Base-by-base conservation (phyloP, 139 green algal genomes). In the Zygnema circumcarinatum region DNA sequence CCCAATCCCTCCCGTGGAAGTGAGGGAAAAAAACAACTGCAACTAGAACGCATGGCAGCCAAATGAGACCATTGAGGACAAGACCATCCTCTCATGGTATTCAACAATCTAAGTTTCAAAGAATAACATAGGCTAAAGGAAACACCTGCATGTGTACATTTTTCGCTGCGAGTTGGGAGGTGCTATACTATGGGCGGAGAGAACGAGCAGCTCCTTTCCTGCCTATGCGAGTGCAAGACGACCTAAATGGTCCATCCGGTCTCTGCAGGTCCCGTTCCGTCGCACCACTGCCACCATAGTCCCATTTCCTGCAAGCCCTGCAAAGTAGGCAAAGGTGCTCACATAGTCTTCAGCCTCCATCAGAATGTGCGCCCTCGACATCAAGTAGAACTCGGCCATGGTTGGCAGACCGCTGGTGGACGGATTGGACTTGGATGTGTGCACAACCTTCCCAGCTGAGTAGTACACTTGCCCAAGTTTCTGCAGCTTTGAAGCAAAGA, bases 271-370 rank as follows among this genome's bases (percentile, higher is more conserved):
- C 7, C 47, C 16, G 47, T 62, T 16, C 16, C 69, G 7, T 38
- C 7, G 11, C 7, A 78, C 16, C 35, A 52, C 11, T 40, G 79
- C 35, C 11, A 76, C 79, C 7, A 76, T 38, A 39, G 41, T 86
- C 29, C 79, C 79, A 68, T 86, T 86, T 11, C 79, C 79, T 56
- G 74, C 53, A 38, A 86, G n/a, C 29, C 40, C 52, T 2, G 79
- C 79, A 76, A 86, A 86, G 54, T 76, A 76, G 36, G 40, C 73
- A 31, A 86, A 86, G 35, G 79, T 86, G 79, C 52, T 86, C 20
- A 86, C 32, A 1, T 76, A 76, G 31, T 54, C 74, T 39, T 86
- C 79, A 2, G 74, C 38, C 31, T 86, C 79, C 41, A 86, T 32
- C 11, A 86, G 40, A 39, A 76, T 29, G 41, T 76, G 39, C 3